phyloP scores from a whole-genome alignment of 371 early-diverging fungal genomes.

The Syncephalastrum sp. region DNA sequence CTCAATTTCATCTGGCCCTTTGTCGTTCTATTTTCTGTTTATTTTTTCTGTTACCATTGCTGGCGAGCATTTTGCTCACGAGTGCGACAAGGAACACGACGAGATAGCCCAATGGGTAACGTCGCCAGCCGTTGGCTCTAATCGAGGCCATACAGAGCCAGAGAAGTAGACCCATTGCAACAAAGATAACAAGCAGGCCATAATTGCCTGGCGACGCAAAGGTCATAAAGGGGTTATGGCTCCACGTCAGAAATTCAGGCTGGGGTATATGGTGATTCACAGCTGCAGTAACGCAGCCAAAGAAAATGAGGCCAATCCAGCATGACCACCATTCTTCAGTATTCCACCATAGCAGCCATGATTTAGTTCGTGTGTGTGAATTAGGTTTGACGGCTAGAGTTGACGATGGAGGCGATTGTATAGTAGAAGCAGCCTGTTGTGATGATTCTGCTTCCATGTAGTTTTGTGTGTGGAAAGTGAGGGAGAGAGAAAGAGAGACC shows the following conservation, averaged over 20 bases:
- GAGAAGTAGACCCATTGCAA: conserved; percentile 47
- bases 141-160: conserved; percentile 49
- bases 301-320: conserved; percentile 62
- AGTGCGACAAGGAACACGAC: conserved; percentile 49
- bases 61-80: conserved; percentile 58
- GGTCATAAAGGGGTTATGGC: conserved; percentile 52
- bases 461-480: no score
- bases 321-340: conserved; percentile 67
- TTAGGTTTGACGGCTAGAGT: no score
- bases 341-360: conserved; percentile 64
- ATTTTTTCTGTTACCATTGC: conserved; percentile 39
- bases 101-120: conserved; percentile 48
- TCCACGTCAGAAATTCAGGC: conserved; percentile 52
- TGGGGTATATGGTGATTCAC: conserved; percentile 46
- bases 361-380: conserved; percentile 5
- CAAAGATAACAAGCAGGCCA: conserved; percentile 50
- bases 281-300: conserved; percentile 50
- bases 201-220: conserved; percentile 43
- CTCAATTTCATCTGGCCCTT: not conserved
- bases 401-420: no score
- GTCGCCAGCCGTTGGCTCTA: conserved; percentile 37
- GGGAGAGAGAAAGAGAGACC: no score
- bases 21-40: no score
- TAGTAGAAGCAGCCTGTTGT: no score
- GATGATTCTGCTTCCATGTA: no score